phyloP scores from a whole-genome alignment of 1,284 basidiomycete species.

The Violaceomyces palustris region DNA sequence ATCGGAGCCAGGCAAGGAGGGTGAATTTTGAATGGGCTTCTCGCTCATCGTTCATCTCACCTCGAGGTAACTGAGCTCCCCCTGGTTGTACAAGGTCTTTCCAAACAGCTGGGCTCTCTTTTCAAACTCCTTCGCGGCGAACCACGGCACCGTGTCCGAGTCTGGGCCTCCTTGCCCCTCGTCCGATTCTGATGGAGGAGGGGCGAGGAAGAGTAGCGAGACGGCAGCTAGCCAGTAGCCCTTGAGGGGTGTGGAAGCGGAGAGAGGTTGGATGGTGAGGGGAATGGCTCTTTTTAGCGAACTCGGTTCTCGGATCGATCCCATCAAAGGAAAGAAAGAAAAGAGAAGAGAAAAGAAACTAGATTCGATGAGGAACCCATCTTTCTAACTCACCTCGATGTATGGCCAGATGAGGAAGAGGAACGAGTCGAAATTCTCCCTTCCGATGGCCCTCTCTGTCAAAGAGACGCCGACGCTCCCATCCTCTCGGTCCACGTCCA shows the following conservation, averaged over 20 bases:
- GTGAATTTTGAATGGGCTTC: neutral
- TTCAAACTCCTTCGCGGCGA: conserved; percentile 50
- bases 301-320: too few relatives aligned
- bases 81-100: conserved; percentile 52
- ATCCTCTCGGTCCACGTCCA: conserved; percentile 11
- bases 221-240: conserved; percentile 53
- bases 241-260: too few relatives aligned
- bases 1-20: neutral
- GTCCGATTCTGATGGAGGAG: conserved; percentile 22
- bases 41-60: conserved; percentile 1
- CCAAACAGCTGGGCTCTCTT: conserved; percentile 51
- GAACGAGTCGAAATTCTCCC: conserved; percentile 50
- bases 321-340: conserved; percentile 12
- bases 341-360: neutral
- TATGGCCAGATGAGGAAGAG: conserved; percentile 49
- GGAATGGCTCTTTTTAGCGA: too few relatives aligned
- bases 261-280: too few relatives aligned
- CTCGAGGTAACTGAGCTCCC: conserved; percentile 52
- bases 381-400: conserved; percentile 13
- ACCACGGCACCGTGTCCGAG: conserved; percentile 47
- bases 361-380: neutral
- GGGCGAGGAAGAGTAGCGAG: conserved; percentile 50
- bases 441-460: conserved; percentile 45
- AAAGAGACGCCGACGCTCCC: conserved; percentile 10
- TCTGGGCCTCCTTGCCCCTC: conserved; percentile 10